Evolutionary conservation across 2,329 filamentous ascomycete genomes (phyloP), one percentile per base, ranked within the genome.

Genomic region (Trichoderma arundinaceum): DNA sequence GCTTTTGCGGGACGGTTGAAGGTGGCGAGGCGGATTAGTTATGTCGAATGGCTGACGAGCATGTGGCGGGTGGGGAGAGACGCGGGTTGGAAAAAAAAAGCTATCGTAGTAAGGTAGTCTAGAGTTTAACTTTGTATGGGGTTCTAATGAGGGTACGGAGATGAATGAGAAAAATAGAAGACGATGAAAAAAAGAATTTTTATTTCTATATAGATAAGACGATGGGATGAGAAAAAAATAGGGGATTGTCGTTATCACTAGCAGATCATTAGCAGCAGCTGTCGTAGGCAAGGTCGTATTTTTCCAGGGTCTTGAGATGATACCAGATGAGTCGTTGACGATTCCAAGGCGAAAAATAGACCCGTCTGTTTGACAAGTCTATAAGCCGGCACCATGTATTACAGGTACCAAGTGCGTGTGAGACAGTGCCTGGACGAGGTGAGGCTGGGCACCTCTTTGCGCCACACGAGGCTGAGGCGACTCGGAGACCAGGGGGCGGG

Each of bases 381-480:
- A 28, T 28, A 28, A 28, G 22, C 22, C 22, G 22, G 4, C 22
- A 28, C 22, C 4, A 28, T 28, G 22, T 28, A 28, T 28, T 28
- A 28, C 22, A 28, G 22, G 22, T 28, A 28, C 22, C 22, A 28
- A 28, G 22, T 28, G 22, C 22, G 22, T 28, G 22, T 28, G 22
- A 39, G 46, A 19, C 46, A 33, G 12, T 17, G 41, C 44, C 32
- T 15, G 12, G 17, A 15, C 10, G n/a, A 51, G 28, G 35, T 53
- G 22, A 28, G 22, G 22, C 22, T 28, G 22, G 22, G 22, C 22
- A 28, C 4, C 22, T 2, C 22, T 28, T 28, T 53, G 48, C 59
- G 54, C 43, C 59, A 62, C 59, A 62, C 59, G 53, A 58, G 52
- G 53, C 52, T 64, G 52, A 15, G 3, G 33, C 35, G 15, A 28